phyloP scores from a whole-genome alignment of 108 stramenopile species.

The Tribonema minus region DNA sequence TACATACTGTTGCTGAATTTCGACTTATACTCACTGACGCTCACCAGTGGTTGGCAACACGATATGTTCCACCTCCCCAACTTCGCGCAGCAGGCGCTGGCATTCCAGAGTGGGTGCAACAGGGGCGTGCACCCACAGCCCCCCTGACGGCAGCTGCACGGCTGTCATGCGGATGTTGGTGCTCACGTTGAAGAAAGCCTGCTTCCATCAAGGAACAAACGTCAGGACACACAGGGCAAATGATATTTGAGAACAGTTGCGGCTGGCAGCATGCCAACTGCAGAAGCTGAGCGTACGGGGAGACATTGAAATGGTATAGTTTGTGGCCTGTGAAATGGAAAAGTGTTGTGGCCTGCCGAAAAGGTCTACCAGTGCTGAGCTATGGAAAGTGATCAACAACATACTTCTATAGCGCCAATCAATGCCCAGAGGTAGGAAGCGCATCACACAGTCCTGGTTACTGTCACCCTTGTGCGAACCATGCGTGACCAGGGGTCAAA shows the following conservation, averaged over 20 bases:
- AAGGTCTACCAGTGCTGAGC: not conserved
- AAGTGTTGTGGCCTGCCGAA: not conserved
- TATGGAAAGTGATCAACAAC: not conserved
- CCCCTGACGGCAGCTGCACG: constrained; percentile 16
- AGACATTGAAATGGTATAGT: not conserved
- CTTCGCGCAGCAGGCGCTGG: constrained; percentile 20
- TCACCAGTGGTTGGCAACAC: constrained; percentile 46
- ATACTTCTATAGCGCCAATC: no score
- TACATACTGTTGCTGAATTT: no score
- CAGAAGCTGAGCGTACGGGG: not conserved
- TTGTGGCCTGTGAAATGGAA: not conserved
- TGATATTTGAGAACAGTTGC: not conserved
- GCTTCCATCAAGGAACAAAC: no score
- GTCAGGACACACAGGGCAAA: not conserved
- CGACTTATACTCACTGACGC: no score
- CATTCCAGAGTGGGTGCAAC: constrained; percentile 40
- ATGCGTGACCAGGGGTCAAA: no score
- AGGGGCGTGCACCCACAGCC: constrained; percentile 48
- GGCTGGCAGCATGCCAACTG: not conserved
- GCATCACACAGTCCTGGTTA: no score
- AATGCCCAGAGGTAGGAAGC: no score
- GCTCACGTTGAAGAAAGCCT: constrained; percentile 45
- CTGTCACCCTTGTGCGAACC: no score
- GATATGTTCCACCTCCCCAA: constrained; percentile 28
- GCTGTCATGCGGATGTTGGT: constrained; percentile 43